Evolutionary conservation across 164 flowering plant genomes (phyloP).

Genomic region (Stephania japonica): DNA sequence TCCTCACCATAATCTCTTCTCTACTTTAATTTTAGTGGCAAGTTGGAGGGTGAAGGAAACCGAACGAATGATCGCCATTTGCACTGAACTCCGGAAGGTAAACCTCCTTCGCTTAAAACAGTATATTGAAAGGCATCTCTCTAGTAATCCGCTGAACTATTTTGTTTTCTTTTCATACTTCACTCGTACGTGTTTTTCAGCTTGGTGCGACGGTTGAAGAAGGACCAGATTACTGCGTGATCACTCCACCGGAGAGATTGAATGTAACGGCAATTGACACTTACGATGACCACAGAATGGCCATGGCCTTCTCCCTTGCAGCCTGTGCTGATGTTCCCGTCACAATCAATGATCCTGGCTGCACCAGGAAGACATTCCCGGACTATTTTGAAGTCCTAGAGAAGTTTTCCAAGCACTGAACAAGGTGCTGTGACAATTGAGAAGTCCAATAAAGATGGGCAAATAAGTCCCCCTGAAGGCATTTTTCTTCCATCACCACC

Average conservation of each 20-base stretch:
- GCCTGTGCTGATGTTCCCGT: slow-evolving; percentile 95
- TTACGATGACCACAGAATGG: slow-evolving; percentile 97
- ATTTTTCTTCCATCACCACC: background rate
- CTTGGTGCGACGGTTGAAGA: slow-evolving; percentile 95
- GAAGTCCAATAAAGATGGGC: background rate
- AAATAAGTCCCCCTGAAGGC: background rate
- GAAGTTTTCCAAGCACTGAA: slow-evolving; percentile 56
- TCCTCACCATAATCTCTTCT: background rate
- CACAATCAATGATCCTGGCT: slow-evolving; percentile 89
- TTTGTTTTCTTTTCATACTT: background rate
- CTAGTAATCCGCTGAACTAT: background rate
- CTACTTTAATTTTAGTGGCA: slow-evolving; percentile 49
- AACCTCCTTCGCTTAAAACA: slow-evolving; percentile 12
- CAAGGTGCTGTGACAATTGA: background rate
- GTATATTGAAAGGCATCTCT: background rate
- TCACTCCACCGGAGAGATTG: slow-evolving; percentile 89
- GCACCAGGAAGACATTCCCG: slow-evolving; percentile 96
- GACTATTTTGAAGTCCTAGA: slow-evolving; percentile 90
- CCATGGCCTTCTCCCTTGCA: slow-evolving; percentile 98
- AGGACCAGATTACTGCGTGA: slow-evolving; percentile 94
- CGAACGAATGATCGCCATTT: slow-evolving; percentile 93
- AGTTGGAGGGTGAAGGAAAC: slow-evolving; percentile 99
- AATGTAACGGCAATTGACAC: slow-evolving; percentile 84
- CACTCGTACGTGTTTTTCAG: slow-evolving; percentile 24
- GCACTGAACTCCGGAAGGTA: slow-evolving; percentile 98